phyloP scores from a whole-genome alignment of 371 early-diverging fungal species.

The Sporodiniella umbellata region DNA sequence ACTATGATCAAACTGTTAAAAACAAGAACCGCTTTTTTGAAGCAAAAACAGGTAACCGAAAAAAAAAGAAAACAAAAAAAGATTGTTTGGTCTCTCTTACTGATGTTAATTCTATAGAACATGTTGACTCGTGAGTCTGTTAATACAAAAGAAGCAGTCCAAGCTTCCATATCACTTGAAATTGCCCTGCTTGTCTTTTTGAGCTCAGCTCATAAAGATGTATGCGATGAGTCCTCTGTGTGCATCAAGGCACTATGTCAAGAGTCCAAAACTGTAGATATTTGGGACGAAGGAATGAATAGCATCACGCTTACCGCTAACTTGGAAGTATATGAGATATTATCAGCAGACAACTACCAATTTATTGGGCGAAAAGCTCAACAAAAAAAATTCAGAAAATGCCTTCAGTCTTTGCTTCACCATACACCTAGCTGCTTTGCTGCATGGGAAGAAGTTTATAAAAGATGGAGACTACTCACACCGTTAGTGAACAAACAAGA shows the following conservation, averaged over 20 bases:
- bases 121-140: constrained; percentile 37
- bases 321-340: constrained; percentile 63
- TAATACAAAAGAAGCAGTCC: constrained; percentile 61
- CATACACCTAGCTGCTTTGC: constrained; percentile 76
- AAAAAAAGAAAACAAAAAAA: no score
- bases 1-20: constrained; percentile 59
- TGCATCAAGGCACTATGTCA: constrained; percentile 59
- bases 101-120: no score
- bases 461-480: constrained; percentile 68
- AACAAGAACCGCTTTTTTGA: constrained; percentile 64
- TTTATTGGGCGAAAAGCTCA: constrained; percentile 70
- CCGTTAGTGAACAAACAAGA: constrained; percentile 45
- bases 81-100: no score
- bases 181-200: constrained; percentile 70
- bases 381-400: constrained; percentile 73
- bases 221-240: constrained; percentile 56
- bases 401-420: constrained; percentile 60
- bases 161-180: constrained; percentile 73
- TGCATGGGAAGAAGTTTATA: constrained; percentile 89
- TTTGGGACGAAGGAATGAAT: constrained; percentile 48
- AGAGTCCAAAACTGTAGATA: constrained; percentile 57
- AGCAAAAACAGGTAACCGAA: constrained; percentile 37
- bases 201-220: constrained; percentile 71
- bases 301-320: constrained; percentile 65
- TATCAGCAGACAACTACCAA: constrained; percentile 53